These are phyloP conservation scores for Ophioceras dolichostomum DNA, from an alignment of 2,329 filamentous ascomycete species.

Conservation along the genomic window DNA sequence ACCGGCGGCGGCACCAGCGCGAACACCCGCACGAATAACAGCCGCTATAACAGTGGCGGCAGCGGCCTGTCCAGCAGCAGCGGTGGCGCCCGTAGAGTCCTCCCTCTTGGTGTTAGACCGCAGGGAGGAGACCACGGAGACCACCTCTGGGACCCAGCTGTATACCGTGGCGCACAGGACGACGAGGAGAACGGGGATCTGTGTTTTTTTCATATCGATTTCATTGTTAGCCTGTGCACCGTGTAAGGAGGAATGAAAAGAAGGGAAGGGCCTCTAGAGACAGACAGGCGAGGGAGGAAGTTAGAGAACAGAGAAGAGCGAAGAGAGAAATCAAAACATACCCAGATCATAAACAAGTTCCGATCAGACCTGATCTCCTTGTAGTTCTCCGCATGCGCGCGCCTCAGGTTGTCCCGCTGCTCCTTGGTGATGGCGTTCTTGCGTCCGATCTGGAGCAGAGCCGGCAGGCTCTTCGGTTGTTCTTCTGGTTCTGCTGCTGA, in stretches of 20 bases:
- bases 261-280: background rate
- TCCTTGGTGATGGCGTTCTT: slow-evolving; percentile 53
- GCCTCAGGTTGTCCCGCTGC: slow-evolving; percentile 50
- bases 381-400: slow-evolving; percentile 48
- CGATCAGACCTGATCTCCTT: slow-evolving; percentile 52
- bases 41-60: no score
- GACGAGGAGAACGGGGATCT: slow-evolving; percentile 3
- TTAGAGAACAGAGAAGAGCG: background rate
- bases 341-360: slow-evolving; percentile 59
- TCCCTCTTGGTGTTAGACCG: no score
- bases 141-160: background rate
- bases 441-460: slow-evolving; percentile 45
- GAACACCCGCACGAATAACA: no score
- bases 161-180: slow-evolving; percentile 3
- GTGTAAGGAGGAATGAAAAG: background rate
- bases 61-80: no score
- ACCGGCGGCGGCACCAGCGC: no score
- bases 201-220: background rate
- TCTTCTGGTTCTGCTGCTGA: slow-evolving; percentile 11
- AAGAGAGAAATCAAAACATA: slow-evolving; percentile 23
- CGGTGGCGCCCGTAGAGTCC: background rate
- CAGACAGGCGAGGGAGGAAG: no score
- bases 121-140: background rate
- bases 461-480: slow-evolving; percentile 18
- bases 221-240: background rate